Base-by-base conservation (phyloP, 345 rosid genomes). In the Populus ilicifolia region DNA sequence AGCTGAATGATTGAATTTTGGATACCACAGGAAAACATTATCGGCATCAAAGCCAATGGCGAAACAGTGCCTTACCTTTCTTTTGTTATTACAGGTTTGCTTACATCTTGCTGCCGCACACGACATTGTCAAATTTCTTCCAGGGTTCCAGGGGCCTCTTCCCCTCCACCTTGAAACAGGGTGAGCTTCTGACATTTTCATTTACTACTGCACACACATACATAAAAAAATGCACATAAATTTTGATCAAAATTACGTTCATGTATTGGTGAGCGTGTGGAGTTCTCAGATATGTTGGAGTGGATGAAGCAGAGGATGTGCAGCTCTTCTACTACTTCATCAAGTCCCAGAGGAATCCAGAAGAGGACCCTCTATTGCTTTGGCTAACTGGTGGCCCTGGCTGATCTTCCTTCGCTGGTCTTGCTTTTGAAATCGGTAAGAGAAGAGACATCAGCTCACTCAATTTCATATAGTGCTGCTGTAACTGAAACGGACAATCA, bases 331-430 rank as follows among this genome's bases (percentile, higher is more conserved):
- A 81, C 75, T 81, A 77, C 66, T 81, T 81, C 27, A 54, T 68
- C 17, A 72, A 76, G 74, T 81, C 83, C 35, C 69, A 76, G 36
- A 50, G 74, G 38, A 72, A 80, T 30, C 5, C 74, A 29, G 23
- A 10, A 68, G 70, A 73, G 3, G 80, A 81, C 41, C 83, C 83
- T 41, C 77, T 81, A 33, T 21, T 81, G 56, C 74, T 81, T 20
- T 81, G 83, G 83, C 36, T 81, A 20, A 77, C 77, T 13, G 83
- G 83, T 20, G 80, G 83, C 77, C 80, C 83, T 44, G 80, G 80
- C 44, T 81, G 83, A 70, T 76, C 83, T 69, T 56, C 75, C 56
- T 68, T 81, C 5, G n/a, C 78, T 46, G 80, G 52, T 56, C 80
- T 81, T 59, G 50, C 44, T 48, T 77, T 39, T 38, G 78, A 76